A percentile compares a stretch with the other conserved stretches of the same genome.
These are phyloP conservation scores for Phyllosticta ampelicida DNA, from an alignment of 2,329 filamentous ascomycete genomes.

Conservation along the genomic window DNA sequence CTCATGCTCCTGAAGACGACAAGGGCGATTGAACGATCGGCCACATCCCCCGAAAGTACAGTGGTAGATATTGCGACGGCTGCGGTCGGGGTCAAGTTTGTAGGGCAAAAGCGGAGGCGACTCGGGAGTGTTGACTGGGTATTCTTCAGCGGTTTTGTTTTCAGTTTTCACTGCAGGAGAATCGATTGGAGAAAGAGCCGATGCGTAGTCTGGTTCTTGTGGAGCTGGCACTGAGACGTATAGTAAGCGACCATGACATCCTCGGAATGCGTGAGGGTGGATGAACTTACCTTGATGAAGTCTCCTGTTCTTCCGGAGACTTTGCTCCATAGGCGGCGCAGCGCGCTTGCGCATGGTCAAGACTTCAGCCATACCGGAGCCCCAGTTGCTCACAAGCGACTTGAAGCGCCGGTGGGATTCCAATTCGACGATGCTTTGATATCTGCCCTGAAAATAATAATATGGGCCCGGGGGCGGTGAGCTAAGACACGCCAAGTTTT, in stretches of 20 bases:
- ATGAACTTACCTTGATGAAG: slow-evolving; percentile 16
- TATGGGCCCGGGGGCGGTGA: slow-evolving; percentile 1
- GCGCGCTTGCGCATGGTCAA: slow-evolving; percentile 1
- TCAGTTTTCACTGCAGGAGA: neutral
- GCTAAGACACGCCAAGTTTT: neutral
- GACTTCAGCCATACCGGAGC: neutral
- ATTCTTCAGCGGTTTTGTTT: neutral
- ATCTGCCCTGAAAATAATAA: neutral
- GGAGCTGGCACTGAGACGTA: neutral
- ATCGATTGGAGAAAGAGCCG: neutral
- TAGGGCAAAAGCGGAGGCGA: slow-evolving; percentile 18
- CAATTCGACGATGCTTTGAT: neutral
- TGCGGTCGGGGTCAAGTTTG: slow-evolving; percentile 16
- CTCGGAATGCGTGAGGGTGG: neutral
- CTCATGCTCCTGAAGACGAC: slow-evolving; percentile 66
- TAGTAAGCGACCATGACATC: neutral
- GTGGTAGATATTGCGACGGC: slow-evolving; percentile 60
- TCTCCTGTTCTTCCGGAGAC: slow-evolving; percentile 16
- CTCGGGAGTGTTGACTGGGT: slow-evolving; percentile 1
- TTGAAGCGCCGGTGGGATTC: neutral
- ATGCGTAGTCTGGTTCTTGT: neutral
- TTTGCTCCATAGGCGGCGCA: neutral
- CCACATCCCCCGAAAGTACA: slow-evolving; percentile 65
- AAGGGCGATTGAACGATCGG: slow-evolving; percentile 82
- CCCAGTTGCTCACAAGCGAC: neutral